Conservation (phyloP, 23 red algal species). For the Gracilariopsis chorda region DNA sequence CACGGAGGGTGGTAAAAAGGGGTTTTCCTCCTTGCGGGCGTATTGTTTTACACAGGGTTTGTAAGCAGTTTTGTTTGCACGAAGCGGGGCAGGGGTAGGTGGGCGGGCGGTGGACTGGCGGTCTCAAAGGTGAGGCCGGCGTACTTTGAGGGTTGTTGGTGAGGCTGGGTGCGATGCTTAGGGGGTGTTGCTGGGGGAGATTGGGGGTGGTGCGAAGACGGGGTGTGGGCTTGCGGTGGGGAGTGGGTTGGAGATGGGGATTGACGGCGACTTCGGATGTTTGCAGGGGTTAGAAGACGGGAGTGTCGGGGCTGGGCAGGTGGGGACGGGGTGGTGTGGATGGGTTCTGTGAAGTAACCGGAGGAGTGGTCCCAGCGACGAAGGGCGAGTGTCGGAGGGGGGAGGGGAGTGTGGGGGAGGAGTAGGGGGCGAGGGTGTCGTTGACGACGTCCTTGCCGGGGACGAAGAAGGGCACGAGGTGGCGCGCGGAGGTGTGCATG, state of each 20-base stretch:
- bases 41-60: no score
- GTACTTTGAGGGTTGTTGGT: neutral
- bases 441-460: neutral
- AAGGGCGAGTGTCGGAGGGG: neutral
- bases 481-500: neutral
- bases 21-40: neutral
- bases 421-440: neutral
- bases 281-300: slow-evolving; percentile 5
- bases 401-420: neutral
- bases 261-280: neutral
- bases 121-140: slow-evolving; percentile 39
- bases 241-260: neutral
- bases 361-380: neutral
- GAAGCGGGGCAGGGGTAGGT: slow-evolving; percentile 33
- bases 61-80: neutral
- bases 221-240: neutral
- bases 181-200: neutral
- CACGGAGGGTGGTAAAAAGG: neutral
- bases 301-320: neutral
- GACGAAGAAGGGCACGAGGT: neutral
- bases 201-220: neutral
- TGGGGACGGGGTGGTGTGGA: neutral
- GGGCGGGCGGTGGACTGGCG: slow-evolving; percentile 15
- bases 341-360: neutral
- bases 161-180: neutral